Percentiles rank a stretch among this genome's conserved stretches.
Evolutionary conservation across 2,329 filamentous ascomycete genomes (phyloP).

Genomic region (Epichloe aotearoae): DNA sequence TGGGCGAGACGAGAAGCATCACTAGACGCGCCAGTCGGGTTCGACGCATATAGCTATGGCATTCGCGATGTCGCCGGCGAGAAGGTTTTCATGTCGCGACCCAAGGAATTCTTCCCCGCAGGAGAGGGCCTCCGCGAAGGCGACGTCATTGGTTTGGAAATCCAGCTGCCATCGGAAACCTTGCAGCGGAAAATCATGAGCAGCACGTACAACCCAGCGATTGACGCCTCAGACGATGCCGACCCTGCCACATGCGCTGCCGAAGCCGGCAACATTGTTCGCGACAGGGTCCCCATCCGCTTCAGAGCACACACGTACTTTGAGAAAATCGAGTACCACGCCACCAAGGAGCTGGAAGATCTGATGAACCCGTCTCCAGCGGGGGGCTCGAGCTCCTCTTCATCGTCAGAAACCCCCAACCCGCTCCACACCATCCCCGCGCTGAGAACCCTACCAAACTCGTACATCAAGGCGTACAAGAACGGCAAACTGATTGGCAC

Average conservation of each 20-base stretch:
- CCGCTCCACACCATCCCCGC: slow-evolving; percentile 60
- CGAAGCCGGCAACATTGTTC: slow-evolving; percentile 69
- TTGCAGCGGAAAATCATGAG: slow-evolving; percentile 81
- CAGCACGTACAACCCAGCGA: slow-evolving; percentile 75
- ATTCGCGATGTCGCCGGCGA: slow-evolving; percentile 83
- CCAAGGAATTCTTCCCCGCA: slow-evolving; percentile 75
- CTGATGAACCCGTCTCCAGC: slow-evolving; percentile 56
- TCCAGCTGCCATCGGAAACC: slow-evolving; percentile 72
- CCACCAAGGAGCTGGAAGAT: slow-evolving; percentile 79
- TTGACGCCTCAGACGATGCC: slow-evolving; percentile 50
- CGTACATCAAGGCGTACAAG: slow-evolving; percentile 80
- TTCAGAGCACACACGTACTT: slow-evolving; percentile 93
- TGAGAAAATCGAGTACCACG: slow-evolving; percentile 80
- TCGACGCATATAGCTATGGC: slow-evolving; percentile 87
- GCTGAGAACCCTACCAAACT: slow-evolving; percentile 77
- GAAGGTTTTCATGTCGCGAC: slow-evolving; percentile 84
- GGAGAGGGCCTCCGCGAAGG: slow-evolving; percentile 74
- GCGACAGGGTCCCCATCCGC: slow-evolving; percentile 86
- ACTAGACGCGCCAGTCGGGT: slow-evolving; percentile 71
- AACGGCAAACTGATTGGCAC: slow-evolving; percentile 81
- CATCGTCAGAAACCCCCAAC: slow-evolving; percentile 46
- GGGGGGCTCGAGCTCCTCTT: slow-evolving; percentile 24
- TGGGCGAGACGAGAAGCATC: slow-evolving; percentile 74
- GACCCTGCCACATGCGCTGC: slow-evolving; percentile 25
- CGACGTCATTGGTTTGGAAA: slow-evolving; percentile 88